These are phyloP conservation scores for Coniochaeta sp. DNA, from an alignment of 2,329 filamentous ascomycete genomes.

Conservation along the genomic window DNA sequence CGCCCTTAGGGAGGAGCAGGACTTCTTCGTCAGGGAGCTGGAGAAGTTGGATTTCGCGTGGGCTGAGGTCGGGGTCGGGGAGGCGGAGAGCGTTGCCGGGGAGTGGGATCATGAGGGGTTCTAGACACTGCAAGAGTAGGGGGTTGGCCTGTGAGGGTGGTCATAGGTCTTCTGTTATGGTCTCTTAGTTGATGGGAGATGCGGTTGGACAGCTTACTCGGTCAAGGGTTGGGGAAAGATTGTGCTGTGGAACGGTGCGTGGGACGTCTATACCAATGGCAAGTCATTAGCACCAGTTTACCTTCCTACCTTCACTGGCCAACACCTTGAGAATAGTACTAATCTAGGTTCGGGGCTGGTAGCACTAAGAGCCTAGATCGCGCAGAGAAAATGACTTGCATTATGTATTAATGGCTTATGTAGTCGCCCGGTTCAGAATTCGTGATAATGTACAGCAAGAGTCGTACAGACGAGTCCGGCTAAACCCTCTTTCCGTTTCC, in stretches of 20 bases:
- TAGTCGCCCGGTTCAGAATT: neutral
- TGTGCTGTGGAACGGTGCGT: neutral
- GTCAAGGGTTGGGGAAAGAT: neutral
- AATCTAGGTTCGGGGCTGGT: too few species aligned
- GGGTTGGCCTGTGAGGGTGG: too few species aligned
- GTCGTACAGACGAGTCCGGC: neutral
- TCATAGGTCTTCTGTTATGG: neutral
- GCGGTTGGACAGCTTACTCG: neutral
- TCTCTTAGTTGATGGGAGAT: neutral
- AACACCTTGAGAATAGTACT: too few species aligned
- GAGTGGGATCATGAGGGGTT: slow-evolving; percentile 12
- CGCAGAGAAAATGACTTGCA: neutral
- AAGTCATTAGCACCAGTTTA: too few species aligned
- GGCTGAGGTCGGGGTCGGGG: slow-evolving; percentile 29
- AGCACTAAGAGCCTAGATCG: too few species aligned
- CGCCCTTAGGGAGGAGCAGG: slow-evolving; percentile 63
- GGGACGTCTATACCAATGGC: too few species aligned
- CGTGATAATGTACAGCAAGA: neutral
- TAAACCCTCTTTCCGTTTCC: neutral
- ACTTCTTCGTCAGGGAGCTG: slow-evolving; percentile 72
- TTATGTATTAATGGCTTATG: neutral
- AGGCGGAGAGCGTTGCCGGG: slow-evolving; percentile 13
- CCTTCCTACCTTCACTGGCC: too few species aligned
- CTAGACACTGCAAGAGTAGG: neutral
- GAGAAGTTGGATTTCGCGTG: slow-evolving; percentile 59